phyloP scores from a whole-genome alignment of 768 basidiomycete genomes.

The Mycena capillaripes region DNA sequence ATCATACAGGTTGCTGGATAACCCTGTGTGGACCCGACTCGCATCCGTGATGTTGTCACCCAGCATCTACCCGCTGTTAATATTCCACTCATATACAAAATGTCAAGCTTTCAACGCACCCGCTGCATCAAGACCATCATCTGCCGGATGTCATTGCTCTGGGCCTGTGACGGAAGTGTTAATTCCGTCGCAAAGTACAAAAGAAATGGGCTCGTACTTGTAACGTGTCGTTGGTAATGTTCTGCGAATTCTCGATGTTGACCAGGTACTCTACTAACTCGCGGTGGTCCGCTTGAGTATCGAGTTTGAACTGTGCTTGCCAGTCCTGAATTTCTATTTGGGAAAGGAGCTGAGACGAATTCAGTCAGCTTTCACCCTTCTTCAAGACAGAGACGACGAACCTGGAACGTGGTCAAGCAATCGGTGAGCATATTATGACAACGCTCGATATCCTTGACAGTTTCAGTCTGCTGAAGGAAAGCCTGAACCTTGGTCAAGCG shows the following conservation, averaged over 20 bases:
- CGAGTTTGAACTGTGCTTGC: conserved; percentile 59
- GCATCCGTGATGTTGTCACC: conserved; percentile 48
- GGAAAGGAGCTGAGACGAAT: conserved; percentile 55
- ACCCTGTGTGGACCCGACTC: conserved; percentile 55
- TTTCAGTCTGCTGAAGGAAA: conserved; percentile 61
- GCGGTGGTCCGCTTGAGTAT: conserved; percentile 56
- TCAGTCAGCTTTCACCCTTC: neutral
- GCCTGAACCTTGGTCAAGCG: conserved; percentile 54
- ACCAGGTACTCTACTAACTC: conserved; percentile 60
- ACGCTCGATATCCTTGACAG: conserved; percentile 57
- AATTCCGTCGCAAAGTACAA: neutral
- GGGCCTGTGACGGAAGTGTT: conserved; percentile 29
- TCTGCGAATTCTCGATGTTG: conserved; percentile 58
- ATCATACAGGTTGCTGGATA: conserved; percentile 64
- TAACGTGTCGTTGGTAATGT: conserved; percentile 49
- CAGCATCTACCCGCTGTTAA: conserved; percentile 44
- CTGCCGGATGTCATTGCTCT: conserved; percentile 49
- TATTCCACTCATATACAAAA: neutral
- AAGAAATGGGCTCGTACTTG: conserved; percentile 5
- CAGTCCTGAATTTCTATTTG: conserved; percentile 62
- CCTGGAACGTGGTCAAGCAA: conserved; percentile 64
- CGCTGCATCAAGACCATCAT: conserved; percentile 68
- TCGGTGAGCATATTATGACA: conserved; percentile 62
- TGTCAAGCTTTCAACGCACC: conserved; percentile 44
- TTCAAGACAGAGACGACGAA: conserved; percentile 33